A percentile compares a stretch with the other conserved stretches of the same genome.
phyloP scores from a whole-genome alignment of 148 eudicot species.

The Chenopodium quinoa region DNA sequence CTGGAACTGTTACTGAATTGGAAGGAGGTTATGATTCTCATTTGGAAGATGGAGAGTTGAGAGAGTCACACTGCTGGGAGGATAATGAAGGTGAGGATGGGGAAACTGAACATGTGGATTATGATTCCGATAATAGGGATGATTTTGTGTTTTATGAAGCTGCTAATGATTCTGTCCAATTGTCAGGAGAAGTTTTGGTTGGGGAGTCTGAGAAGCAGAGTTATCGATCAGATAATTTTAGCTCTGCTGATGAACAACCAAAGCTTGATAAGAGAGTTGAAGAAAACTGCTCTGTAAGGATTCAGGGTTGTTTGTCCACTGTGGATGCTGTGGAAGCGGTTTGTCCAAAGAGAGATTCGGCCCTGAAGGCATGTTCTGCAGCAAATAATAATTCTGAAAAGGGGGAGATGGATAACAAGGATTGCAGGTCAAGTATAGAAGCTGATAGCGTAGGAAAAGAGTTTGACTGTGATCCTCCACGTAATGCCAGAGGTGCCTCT shows the following conservation, averaged over 20 bases:
- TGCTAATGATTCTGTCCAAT: constrained; percentile 28
- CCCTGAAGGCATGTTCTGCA: constrained; percentile 14
- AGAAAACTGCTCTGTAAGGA: constrained; percentile 14
- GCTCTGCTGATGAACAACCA: constrained; percentile 10
- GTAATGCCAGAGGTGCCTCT: constrained; percentile 31
- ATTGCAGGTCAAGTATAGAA: constrained; percentile 22
- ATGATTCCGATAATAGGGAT: constrained; percentile 50
- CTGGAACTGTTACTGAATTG: constrained; percentile 20
- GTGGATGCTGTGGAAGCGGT: constrained; percentile 15
- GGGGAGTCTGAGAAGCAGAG: constrained; percentile 26
- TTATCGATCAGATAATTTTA: constrained; percentile 1
- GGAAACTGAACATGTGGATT: constrained; percentile 58
- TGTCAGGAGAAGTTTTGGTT: constrained; percentile 36
- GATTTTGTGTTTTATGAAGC: constrained; percentile 34
- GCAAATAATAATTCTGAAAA: constrained; percentile 2
- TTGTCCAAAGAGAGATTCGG: constrained; percentile 15
- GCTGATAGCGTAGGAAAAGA: constrained; percentile 31
- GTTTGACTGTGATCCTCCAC: constrained; percentile 15
- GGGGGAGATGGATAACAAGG: constrained; percentile 23
- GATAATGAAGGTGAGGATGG: constrained; percentile 40
- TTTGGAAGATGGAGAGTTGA: constrained; percentile 72
- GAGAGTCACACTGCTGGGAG: constrained; percentile 55
- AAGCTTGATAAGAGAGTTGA: constrained; percentile 12
- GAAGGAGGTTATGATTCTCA: constrained; percentile 65
- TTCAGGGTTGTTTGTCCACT: constrained; percentile 8